Conservation (phyloP, 768 basidiomycete genomes). For the Guyanaporus albipodus region DNA sequence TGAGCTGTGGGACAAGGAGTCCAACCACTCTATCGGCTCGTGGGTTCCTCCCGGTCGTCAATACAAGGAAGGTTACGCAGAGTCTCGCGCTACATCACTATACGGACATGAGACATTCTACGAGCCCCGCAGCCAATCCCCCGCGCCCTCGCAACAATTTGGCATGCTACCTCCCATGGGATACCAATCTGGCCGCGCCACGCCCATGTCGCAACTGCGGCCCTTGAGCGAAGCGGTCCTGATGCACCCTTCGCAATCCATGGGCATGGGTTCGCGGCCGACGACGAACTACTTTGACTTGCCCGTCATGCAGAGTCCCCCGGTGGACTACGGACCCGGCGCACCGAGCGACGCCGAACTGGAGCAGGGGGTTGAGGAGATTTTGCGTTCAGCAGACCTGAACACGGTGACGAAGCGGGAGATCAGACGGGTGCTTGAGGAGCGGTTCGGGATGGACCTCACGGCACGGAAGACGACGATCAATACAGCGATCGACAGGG, state of each 20-base stretch:
- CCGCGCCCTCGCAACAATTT: conserved; percentile 62
- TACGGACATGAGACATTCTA: conserved; percentile 89
- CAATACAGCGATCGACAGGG: conserved; percentile 73
- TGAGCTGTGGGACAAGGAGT: conserved; percentile 96
- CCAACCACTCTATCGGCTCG: conserved; percentile 90
- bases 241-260: conserved; percentile 59
- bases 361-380: conserved; percentile 67
- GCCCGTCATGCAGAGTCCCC: conserved; percentile 45
- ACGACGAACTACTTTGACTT: conserved; percentile 76
- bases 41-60: conserved; percentile 79
- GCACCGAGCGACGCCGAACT: conserved; percentile 66
- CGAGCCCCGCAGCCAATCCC: conserved; percentile 70
- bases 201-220: conserved; percentile 50
- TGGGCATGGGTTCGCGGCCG: conserved; percentile 64
- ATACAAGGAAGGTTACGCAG: conserved; percentile 70
- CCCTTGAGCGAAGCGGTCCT: conserved; percentile 33
- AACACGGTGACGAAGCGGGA: conserved; percentile 91
- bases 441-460: conserved; percentile 75
- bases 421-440: conserved; percentile 80
- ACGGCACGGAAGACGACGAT: conserved; percentile 66
- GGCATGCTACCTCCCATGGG: conserved; percentile 56
- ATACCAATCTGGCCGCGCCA: conserved; percentile 75
- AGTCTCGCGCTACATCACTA: conserved; percentile 73
- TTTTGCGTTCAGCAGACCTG: conserved; percentile 77
- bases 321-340: conserved; percentile 40